Base-by-base conservation (phyloP, 306 rosid genomes). In the Argentina anserina region DNA sequence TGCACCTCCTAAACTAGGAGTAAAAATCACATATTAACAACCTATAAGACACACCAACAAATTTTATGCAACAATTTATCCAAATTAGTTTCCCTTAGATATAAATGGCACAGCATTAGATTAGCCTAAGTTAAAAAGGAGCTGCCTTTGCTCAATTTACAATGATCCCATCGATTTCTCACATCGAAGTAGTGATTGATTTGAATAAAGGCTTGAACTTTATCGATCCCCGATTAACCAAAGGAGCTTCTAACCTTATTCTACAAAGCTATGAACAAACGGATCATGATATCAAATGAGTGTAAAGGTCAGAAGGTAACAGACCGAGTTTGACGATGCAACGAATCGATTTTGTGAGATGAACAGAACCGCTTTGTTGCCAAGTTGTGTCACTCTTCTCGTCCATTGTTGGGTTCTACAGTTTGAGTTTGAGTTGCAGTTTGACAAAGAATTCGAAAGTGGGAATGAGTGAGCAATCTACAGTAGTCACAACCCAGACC, bases 311-410 rank as follows among this genome's bases (percentile, higher is more conserved):
- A 45, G 40, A 79, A 71, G 33, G 25, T 2, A 63, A 17, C 83
- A 28, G 21, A 93, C 97, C 97, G 18, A 93, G 86, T 84, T 93
- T 93, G 29, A 93, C 91, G 67, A 93, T 91, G 83, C 97, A 90
- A 69, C 92, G 96, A 78, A 93, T 80, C 68, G 94, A 78, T 72
- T 72, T 77, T 52, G 66, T 69, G 77, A 59, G 82, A 73, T 81
- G 65, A 77, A 67, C 10, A 39, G 79, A 55, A 65, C 74, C 33
- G 73, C 61, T 68, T 55, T 55, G 71, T 14, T 56, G 52, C 42
- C 15, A 56, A 11, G 74, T 64, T 74, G 77, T 81, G 55, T 71
- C 75, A 33, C 49, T 42, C 20, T 70, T 52, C 20, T 72, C 65
- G 69, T 81, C 87, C 91, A 79, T 86, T 70, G 33, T 63, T 41